These are phyloP conservation scores for Aspergillus sp. DNA, from an alignment of 2,329 filamentous ascomycete genomes.

Conservation along the genomic window DNA sequence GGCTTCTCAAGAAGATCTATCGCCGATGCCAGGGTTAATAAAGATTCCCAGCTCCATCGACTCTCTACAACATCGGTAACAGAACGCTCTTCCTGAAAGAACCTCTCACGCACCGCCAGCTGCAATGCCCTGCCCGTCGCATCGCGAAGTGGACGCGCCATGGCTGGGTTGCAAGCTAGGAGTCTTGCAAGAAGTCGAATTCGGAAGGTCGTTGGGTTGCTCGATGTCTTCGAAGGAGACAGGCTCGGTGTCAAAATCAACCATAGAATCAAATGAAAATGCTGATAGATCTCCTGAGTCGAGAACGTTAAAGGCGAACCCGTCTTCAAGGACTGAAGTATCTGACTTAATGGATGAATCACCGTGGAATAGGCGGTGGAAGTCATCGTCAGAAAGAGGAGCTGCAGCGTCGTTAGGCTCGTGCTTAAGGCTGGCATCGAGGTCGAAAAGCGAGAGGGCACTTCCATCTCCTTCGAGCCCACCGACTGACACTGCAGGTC, in stretches of 20 bases:
- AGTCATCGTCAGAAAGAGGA: constrained; percentile 68
- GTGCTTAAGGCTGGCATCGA: constrained; percentile 38
- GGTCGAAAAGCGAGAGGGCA: constrained; percentile 42
- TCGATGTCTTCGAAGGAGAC: constrained; percentile 44
- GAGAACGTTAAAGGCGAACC: constrained; percentile 71
- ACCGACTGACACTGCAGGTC: constrained; percentile 99
- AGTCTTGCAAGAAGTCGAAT: constrained; percentile 51
- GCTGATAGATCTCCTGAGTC: constrained; percentile 48
- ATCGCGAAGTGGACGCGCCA: constrained; percentile 55
- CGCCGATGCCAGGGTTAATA: constrained; percentile 47
- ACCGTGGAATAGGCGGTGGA: constrained; percentile 60
- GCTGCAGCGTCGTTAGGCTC: constrained; percentile 61
- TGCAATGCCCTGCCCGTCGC: constrained; percentile 55
- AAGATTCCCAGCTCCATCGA: constrained; percentile 43
- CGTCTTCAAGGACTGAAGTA: constrained; percentile 74
- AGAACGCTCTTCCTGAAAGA: constrained; percentile 36
- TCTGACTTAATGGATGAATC: constrained; percentile 68
- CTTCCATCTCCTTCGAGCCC: constrained; percentile 54
- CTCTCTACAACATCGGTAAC: constrained; percentile 30
- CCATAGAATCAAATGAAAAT: constrained; percentile 56
- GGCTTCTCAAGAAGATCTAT: constrained; percentile 45
- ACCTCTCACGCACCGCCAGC: constrained; percentile 47
- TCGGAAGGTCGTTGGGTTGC: constrained; percentile 49
- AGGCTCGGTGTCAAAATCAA: constrained; percentile 55
- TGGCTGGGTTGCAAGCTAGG: constrained; percentile 54